Conservation (phyloP, 2,329 filamentous ascomycete genomes). For the Pseudogymnoascus sp. region DNA sequence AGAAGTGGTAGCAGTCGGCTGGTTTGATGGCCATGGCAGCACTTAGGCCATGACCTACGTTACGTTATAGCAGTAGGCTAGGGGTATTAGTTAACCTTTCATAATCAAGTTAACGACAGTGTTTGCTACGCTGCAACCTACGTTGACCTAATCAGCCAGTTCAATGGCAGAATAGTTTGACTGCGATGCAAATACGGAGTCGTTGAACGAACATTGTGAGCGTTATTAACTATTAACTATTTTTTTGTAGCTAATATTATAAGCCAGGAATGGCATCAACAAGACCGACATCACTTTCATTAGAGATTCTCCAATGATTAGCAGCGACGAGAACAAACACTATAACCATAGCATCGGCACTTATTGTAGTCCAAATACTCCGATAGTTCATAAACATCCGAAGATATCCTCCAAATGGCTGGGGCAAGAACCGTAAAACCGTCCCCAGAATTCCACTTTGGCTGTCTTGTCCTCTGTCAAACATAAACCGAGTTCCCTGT, state of each 20-base stretch:
- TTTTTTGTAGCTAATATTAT: not conserved
- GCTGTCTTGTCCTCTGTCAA: slow-evolving; percentile 51
- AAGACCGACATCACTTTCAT: slow-evolving; percentile 33
- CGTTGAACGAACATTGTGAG: not conserved
- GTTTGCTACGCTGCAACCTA: too few species aligned
- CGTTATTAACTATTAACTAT: not conserved
- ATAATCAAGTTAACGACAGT: not conserved
- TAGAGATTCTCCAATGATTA: not conserved
- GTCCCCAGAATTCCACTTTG: slow-evolving; percentile 56
- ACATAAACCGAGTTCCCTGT: slow-evolving; percentile 60
- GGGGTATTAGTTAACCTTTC: not conserved
- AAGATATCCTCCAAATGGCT: slow-evolving; percentile 53
- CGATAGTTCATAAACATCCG: slow-evolving; percentile 55
- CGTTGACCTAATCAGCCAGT: too few species aligned
- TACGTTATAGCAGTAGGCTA: too few species aligned
- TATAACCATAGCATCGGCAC: slow-evolving; percentile 64
- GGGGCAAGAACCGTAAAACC: slow-evolving; percentile 56
- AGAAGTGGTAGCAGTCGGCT: too few species aligned
- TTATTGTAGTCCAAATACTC: slow-evolving; percentile 62
- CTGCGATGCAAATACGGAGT: not conserved
- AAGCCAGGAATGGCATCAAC: not conserved
- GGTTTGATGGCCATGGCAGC: too few species aligned
- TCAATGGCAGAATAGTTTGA: not conserved
- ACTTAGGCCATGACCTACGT: too few species aligned
- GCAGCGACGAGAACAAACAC: slow-evolving; percentile 59